phyloP scores from a whole-genome alignment of 805 yeast species.

The Kregervanrija pseudodelftensis region DNA sequence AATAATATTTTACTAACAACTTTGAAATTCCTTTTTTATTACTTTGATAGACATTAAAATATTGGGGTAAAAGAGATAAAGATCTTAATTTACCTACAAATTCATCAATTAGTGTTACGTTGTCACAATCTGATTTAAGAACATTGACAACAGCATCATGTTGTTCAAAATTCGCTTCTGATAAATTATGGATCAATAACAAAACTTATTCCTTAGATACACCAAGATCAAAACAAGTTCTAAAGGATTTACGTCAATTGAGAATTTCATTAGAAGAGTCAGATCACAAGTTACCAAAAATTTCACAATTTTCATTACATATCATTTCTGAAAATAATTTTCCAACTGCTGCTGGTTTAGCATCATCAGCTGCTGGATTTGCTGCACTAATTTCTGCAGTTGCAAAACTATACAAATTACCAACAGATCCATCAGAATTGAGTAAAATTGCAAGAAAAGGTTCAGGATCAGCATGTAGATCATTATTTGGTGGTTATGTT shows the following conservation, averaged over 20 bases:
- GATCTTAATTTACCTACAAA: slow-evolving; percentile 89
- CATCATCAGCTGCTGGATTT: slow-evolving; percentile 97
- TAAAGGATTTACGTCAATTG: slow-evolving; percentile 63
- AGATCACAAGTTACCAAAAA: slow-evolving; percentile 50
- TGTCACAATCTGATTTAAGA: slow-evolving; percentile 83
- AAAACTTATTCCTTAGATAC: slow-evolving; percentile 61
- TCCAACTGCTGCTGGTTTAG: slow-evolving; percentile 99
- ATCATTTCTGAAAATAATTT: slow-evolving; percentile 92
- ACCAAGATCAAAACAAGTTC: slow-evolving; percentile 62
- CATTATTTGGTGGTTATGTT: slow-evolving; percentile 93
- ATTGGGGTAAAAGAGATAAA: slow-evolving; percentile 98
- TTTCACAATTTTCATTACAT: slow-evolving; percentile 60
- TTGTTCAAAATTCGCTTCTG: slow-evolving; percentile 46
- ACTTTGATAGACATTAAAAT: slow-evolving; percentile 64
- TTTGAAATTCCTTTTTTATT: background rate
- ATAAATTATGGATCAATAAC: slow-evolving; percentile 84
- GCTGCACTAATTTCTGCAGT: slow-evolving; percentile 93
- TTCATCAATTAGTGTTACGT: slow-evolving; percentile 90
- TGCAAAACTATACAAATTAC: slow-evolving; percentile 75
- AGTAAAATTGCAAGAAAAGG: slow-evolving; percentile 96
- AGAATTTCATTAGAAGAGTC: slow-evolving; percentile 53
- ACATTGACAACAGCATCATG: slow-evolving; percentile 88
- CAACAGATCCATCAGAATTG: slow-evolving; percentile 78
- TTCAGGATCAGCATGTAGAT: slow-evolving; percentile 97
- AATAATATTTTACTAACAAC: slow-evolving; percentile 4